Evolutionary conservation across 495 filamentous ascomycete genomes (phyloP), one percentile per base, ranked within the genome.

Genomic region (Cetradonia linearis): DNA sequence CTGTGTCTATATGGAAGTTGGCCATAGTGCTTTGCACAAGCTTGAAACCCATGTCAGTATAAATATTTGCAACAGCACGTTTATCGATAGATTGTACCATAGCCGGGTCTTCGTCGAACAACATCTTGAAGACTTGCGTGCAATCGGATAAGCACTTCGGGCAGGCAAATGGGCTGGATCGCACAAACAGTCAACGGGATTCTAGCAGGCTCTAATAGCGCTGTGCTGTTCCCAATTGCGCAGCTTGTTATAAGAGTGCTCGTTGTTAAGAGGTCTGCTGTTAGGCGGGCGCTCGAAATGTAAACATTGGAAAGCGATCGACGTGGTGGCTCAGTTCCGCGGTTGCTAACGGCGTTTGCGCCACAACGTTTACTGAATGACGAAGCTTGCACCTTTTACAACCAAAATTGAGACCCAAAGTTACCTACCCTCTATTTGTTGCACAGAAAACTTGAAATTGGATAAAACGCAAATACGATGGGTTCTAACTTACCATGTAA

Each of bases 101-200:
- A 46, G 84, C 88, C 62, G 93, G 93, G 70, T 89, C 88, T 76
- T 97, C 93, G 76, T 97, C 93, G 75, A 98, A 89, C 69, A 98
- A 79, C 93, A 97, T 97, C 63, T 69, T 87, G 80, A 30, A 47
- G 8, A n/a, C 3, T 52, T 52, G 34, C 5, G 27, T 11, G 31
- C 9, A 23, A 20, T 34, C 10, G 38, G 25, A 8, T 25, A 40
- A 5, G 8, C 20, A 6, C 18, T 46, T 46, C n/a, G 42, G 42
- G 3, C 11, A 1, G 20, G 25, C n/a, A 0, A 46, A 46, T 2
- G 10, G 5, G 42, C 42, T 46, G 13, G 42, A 11, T n/a, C n/a
- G 13, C 11, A 46, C 20, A 5, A 13, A 25, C 8, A 46, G 16
- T 42, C 23, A 33, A 38, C 8, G 34, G 34, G 5, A 11, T 18